Percentiles rank a stretch among this genome's conserved stretches.
These are phyloP conservation scores for Russula earlei DNA, from an alignment of 768 basidiomycete species.

Conservation along the genomic window DNA sequence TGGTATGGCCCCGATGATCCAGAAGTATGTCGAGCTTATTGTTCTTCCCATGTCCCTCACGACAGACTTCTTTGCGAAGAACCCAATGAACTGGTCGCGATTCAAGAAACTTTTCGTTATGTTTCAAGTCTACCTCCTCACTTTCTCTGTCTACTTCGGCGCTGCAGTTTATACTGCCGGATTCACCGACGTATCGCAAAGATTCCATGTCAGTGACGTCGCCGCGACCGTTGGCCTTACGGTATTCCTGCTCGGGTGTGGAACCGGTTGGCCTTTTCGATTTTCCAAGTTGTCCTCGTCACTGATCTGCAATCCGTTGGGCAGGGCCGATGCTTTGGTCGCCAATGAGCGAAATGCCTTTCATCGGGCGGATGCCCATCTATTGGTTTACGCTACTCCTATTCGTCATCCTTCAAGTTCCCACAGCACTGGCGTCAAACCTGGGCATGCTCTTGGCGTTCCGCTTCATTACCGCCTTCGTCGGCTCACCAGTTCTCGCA, in stretches of 20 bases:
- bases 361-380: constrained; percentile 28
- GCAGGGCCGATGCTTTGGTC: constrained; percentile 22
- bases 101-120: constrained; percentile 26
- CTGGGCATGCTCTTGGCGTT: constrained; percentile 27
- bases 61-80: background rate
- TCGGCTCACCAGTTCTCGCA: constrained; percentile 28
- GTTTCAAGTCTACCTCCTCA: constrained; percentile 27
- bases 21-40: constrained; percentile 7
- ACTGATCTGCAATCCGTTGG: constrained; percentile 18
- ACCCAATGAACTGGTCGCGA: constrained; percentile 25
- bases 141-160: constrained; percentile 29
- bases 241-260: constrained; percentile 23
- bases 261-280: constrained; percentile 13
- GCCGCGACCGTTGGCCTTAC: constrained; percentile 27
- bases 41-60: background rate
- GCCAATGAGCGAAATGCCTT: constrained; percentile 29
- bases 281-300: background rate
- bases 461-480: constrained; percentile 31
- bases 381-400: constrained; percentile 27
- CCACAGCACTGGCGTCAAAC: constrained; percentile 27
- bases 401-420: constrained; percentile 28
- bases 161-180: constrained; percentile 29
- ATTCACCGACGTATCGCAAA: constrained; percentile 21
- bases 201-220: constrained; percentile 25
- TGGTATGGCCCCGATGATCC: constrained; percentile 23